Evolutionary conservation across 805 yeast genomes (phyloP), one percentile per base, ranked within the genome.

Genomic region (Candida sonorensis): DNA sequence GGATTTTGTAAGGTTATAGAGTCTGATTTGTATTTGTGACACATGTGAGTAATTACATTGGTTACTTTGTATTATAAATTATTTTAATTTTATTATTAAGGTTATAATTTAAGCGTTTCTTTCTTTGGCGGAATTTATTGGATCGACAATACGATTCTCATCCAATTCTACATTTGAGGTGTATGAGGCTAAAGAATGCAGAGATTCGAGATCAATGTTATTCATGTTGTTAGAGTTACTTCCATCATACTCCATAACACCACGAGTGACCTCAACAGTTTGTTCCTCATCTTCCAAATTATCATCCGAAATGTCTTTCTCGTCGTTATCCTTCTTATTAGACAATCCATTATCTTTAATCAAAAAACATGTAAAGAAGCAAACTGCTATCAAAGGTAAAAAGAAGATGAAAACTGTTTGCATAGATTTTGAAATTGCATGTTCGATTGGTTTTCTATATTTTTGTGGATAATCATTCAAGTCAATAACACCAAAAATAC

Each of bases 301-400:
- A 22, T 22, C 9, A 7, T 23, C 26, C 14, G 6, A 15, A 23
- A n/a, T 23, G 16, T n/a, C n/a, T n/a, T n/a, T n/a, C n/a, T 23
- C 26, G 16, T 13, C 13, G 15, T 11, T 22, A 27, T 29, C 28
- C 5, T 14, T 15, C 8, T 21, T 24, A 17, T 17, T n/a, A n/a
- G 51, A 51, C 15, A 65, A 48, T 0, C 72, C 72, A 17, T 53
- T 46, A 38, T 66, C 71, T 27, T 46, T 54, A n/a, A 64, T 45
- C 24, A 62, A 47, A 12, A 62, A 47, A 7, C 59, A 44, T 20
- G 48, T 35, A 3, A 61, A 3, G 5, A 59, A 50, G 31, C 66
- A 60, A n/a, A 53, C 22, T 1, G 48, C 64, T 16, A 61, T 42
- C 26, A 63, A 40, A 3, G 69, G 67, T 24, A 62, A 48, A 12